Base-by-base conservation (phyloP, 305 asterid species). In the Stenogyne calaminthoides region DNA sequence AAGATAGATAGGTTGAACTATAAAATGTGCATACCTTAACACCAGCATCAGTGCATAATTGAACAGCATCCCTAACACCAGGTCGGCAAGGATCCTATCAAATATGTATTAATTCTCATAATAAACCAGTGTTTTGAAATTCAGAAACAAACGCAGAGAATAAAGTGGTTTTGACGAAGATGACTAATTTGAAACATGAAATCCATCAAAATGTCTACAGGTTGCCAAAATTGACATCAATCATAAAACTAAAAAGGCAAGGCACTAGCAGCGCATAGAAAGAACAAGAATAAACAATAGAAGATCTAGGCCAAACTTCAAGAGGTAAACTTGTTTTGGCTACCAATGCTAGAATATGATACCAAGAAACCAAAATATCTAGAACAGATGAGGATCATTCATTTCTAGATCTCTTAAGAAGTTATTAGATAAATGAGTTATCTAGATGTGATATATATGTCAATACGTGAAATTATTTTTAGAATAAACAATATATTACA, bases 11-110 rank as follows among this genome's bases (percentile, higher is more conserved):
- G 27, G 47, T 16, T 64, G 27, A 11, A 61, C 37, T 36, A 11
- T 34, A 54, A 77, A 42, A 56, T 47, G 49, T 37, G 47, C 74
- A 62, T 69, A 95, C 99, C 98, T 95, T 95, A 39, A 95, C 96
- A 46, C 97, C 99, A 80, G 99, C 97, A 76, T 81, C 60, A 75
- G 64, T 75, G 64, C 99, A 93, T 68, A 93, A 67, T 52, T 86
- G 93, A 76, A 95, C 99, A 42, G 99, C 92, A 12, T 85, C 90
- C 81, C 81, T 83, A 56, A 93, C 99, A 42, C 96, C 85, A 25
- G 95, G 85, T 12, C 98, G 95, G 77, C 98, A 93, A 75, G 99
- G 98, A 88, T 95, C 99, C 99, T 95, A 78, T 60, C 60, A 70
- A 62, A 79, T 49, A 74, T 7, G 72, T 57, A 74, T 4, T 56